These are phyloP conservation scores for Verticillium zaregamsianum DNA, from an alignment of 2,329 filamentous ascomycete genomes.

Conservation along the genomic window DNA sequence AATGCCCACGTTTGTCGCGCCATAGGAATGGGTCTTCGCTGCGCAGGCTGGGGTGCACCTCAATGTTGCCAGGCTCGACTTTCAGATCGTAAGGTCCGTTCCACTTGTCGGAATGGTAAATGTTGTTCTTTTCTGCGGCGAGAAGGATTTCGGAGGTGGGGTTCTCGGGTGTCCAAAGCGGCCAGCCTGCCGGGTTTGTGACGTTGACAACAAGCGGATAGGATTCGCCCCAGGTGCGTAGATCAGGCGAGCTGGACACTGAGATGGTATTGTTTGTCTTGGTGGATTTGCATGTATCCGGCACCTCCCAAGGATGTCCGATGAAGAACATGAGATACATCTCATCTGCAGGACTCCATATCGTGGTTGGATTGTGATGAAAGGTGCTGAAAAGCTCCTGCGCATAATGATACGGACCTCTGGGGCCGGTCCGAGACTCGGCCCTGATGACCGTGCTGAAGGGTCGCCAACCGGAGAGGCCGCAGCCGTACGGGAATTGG, in stretches of 20 bases:
- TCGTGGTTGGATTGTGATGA: slow-evolving; percentile 39
- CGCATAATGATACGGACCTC: slow-evolving; percentile 37
- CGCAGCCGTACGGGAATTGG: slow-evolving; percentile 41
- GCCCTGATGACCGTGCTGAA: slow-evolving; percentile 40
- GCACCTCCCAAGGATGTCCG: slow-evolving; percentile 17
- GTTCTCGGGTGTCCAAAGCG: slow-evolving; percentile 24
- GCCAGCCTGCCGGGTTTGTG: slow-evolving; percentile 38
- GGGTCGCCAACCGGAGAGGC: slow-evolving; percentile 41
- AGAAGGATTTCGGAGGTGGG: slow-evolving; percentile 24
- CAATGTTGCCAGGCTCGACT: slow-evolving; percentile 5
- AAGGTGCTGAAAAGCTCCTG: slow-evolving; percentile 36
- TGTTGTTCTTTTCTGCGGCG: slow-evolving; percentile 28
- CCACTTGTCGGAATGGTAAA: slow-evolving; percentile 24
- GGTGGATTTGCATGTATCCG: slow-evolving; percentile 13
- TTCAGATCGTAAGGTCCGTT: slow-evolving; percentile 24
- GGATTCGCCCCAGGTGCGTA: slow-evolving; percentile 4
- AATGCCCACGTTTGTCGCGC: slow-evolving; percentile 26
- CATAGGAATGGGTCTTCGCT: slow-evolving; percentile 28
- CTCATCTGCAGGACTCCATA: slow-evolving; percentile 38
- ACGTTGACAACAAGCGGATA: slow-evolving; percentile 14
- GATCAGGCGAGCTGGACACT: slow-evolving; percentile 11
- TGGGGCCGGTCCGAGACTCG: slow-evolving; percentile 36
- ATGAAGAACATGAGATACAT: slow-evolving; percentile 42
- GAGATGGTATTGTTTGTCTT: slow-evolving; percentile 20
- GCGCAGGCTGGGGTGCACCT: slow-evolving; percentile 1